These are phyloP conservation scores for Trametes meyenii DNA, from an alignment of 768 basidiomycete species.

Conservation along the genomic window DNA sequence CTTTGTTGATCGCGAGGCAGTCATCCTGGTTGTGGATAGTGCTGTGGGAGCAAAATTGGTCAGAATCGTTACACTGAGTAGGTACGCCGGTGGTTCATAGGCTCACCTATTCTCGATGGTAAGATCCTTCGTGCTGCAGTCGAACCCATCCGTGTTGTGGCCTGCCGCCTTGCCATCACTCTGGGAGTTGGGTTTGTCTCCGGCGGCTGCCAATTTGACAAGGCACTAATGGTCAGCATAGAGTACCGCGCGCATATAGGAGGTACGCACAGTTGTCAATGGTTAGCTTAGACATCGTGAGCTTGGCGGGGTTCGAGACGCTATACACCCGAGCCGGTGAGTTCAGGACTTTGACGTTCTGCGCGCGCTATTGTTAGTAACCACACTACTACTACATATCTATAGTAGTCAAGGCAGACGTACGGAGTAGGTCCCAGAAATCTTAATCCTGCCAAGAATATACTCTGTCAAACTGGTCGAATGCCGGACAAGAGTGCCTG, in stretches of 20 bases:
- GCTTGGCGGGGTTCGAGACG: slow-evolving; percentile 30
- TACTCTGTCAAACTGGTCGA: not conserved
- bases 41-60: not conserved
- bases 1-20: slow-evolving; percentile 58
- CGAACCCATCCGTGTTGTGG: slow-evolving; percentile 39
- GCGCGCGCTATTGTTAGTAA: not conserved
- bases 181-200: slow-evolving; percentile 52
- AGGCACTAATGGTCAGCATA: slow-evolving; percentile 52
- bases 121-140: slow-evolving; percentile 32
- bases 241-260: not conserved
- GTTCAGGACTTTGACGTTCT: slow-evolving; percentile 43
- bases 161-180: slow-evolving; percentile 55
- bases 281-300: slow-evolving; percentile 41
- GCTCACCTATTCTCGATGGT: slow-evolving; percentile 32
- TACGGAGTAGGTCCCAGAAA: slow-evolving; percentile 45
- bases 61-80: not conserved
- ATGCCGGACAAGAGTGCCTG: not conserved
- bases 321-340: slow-evolving; percentile 40
- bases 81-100: not conserved
- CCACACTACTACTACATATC: not conserved
- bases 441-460: slow-evolving; percentile 36
- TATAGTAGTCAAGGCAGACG: not conserved
- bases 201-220: slow-evolving; percentile 53
- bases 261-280: not conserved
- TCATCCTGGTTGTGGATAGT: slow-evolving; percentile 47